phyloP scores from a whole-genome alignment of 164 flowering plant genomes.

The Aristolochia californica region DNA sequence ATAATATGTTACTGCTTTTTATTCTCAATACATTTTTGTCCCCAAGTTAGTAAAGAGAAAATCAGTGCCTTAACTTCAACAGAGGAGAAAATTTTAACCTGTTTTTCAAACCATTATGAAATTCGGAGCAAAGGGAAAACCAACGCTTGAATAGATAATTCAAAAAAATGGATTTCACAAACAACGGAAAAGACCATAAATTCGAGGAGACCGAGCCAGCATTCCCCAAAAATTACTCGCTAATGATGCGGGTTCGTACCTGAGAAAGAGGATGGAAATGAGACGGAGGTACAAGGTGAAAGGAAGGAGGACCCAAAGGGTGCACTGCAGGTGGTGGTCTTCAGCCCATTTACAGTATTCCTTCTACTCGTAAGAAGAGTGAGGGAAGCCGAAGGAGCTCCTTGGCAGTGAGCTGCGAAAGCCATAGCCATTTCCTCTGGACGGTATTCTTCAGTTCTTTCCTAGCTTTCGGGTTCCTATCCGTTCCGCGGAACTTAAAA shows the following conservation, averaged over 20 bases:
- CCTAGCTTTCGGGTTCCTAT: no score
- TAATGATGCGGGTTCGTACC: background rate
- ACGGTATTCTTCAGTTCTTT: background rate
- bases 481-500: no score
- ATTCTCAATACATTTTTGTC: no score
- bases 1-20: no score
- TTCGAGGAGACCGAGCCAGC: no score
- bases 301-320: conserved; percentile 1
- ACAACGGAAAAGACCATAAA: background rate
- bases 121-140: no score
- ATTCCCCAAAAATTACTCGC: no score
- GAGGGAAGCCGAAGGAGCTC: conserved; percentile 3
- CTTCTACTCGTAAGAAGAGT: conserved; percentile 1
- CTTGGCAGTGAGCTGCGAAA: background rate
- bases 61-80: no score
- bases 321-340: background rate
- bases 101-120: no score
- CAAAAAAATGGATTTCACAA: background rate
- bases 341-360: background rate
- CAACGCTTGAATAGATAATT: no score
- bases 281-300: background rate
- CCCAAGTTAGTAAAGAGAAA: no score
- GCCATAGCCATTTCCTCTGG: background rate
- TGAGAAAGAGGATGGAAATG: conserved; percentile 4
- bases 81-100: no score